Base-by-base conservation (phyloP, 192 early-diverging fungal genomes). In the Backusella tuberculispora region DNA sequence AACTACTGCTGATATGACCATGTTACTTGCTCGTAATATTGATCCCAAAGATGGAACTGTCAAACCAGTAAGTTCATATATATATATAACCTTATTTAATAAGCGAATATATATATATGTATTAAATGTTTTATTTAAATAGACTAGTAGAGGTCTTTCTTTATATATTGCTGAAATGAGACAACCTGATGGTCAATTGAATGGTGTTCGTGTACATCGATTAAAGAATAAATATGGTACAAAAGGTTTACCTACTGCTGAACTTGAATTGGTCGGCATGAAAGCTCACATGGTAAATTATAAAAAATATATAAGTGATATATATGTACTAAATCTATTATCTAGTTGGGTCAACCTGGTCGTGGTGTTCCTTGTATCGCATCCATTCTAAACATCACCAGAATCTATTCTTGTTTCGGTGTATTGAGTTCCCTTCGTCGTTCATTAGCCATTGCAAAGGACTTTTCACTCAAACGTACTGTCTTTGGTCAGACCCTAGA, bases 181-280 rank as follows among this genome's bases (percentile, higher is more conserved):
- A 21, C 72, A 84, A 26, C 77, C 78, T 6, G 72, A 86, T 40
- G 89, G 89, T 4, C 74, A 78, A 15, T 74, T 90, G 53, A 88
- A 91, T 17, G 88, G 88, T 13, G 86, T 92, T 13, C 83, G 82
- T 14, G 85, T 92, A 12, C 84, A 91, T 42, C 84, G 90, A 19
- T 77, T 90, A 60, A 92, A 90, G 78, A 85, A 92, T 78, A 93
- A 91, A 82, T 81, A 88, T 65, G 90, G 90, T 45, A 92, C 91
- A 46, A 88, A 88, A 44, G 84, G 85, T 9, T 80, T 93, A n/a
- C 91, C 91, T 10, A 93, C 92, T 15, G 92, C 92, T 24, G 92
- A 93, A 73, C 78, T 92, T n/a, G 85, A 89, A 66, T 77, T 92
- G 63, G 45, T 80, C 60, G 84, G 86, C 6, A 88, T 88, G 85